Base-by-base conservation (phyloP, 352 stramenopile species). In the Globisporangium echinulatum region DNA sequence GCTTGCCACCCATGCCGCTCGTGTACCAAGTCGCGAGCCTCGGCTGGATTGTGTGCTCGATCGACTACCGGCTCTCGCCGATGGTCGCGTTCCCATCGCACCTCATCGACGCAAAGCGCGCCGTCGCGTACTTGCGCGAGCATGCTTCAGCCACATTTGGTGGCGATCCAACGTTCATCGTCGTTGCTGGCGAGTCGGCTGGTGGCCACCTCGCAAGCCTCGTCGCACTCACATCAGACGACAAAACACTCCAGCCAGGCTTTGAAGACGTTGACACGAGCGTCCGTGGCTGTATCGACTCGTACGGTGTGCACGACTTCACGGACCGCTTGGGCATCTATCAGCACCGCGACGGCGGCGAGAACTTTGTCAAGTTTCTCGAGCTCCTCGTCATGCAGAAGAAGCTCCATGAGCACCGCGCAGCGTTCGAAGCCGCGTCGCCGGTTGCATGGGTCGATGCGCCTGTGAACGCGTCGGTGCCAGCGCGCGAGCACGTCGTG, bases 201-300 rank as follows among this genome's bases (percentile, higher is more conserved):
- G 82, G 82, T 0, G 82, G 79, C 13, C 82, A 92, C 55, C 63
- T 92, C 10, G 80, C 81, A 8, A 86, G 76, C 51, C 71, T 92
- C 33, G 64, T 88, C 33, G 80, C 82, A 15, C 70, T 92, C 13
- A 92, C 81, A 14, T 56, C 81, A 1, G 58, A 67, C 10, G 79
- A 89, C 54, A 88, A 82, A 54, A 75, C 68, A 8, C 69, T 91
- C 13, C 82, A 92, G 56, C 81, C 81, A 2, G 83, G 83, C 13
- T 92, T 92, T 59, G 81, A 92, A 63, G 64, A 85, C 11, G 69
- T 90, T 2, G 79, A 92, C 63, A 90, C 81, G n/a, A 88, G 76
- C 42, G 77, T 92, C 2, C 67, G 73, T 9, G 83, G 66, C 4
- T 92, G 83, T 40, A 68, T 92, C 49, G 83, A 92, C 55, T 75